These are phyloP conservation scores for Prunus mume DNA, from an alignment of 306 rosid genomes.

Conservation along the genomic window DNA sequence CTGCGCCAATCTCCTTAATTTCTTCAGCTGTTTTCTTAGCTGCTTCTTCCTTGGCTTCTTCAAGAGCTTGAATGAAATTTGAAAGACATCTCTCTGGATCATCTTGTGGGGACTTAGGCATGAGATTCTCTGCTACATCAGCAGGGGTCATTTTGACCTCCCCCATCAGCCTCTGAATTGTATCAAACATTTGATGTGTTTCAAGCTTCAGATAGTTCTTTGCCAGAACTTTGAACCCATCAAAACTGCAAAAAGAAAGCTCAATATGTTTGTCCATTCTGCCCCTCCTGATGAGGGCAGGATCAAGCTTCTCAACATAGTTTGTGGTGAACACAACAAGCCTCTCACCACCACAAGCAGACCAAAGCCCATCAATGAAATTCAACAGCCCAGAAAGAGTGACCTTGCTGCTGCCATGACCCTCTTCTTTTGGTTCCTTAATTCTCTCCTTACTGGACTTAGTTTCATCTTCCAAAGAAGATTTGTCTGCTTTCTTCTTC, in stretches of 20 bases:
- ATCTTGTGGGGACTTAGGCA: constrained; percentile 70
- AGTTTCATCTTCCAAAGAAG: constrained; percentile 41
- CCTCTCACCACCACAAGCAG: constrained; percentile 83
- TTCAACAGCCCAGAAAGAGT: constrained; percentile 90
- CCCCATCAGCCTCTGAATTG: constrained; percentile 17
- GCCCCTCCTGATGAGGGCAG: constrained; percentile 81
- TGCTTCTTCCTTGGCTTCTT: constrained; percentile 35
- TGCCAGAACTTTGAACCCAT: constrained; percentile 70
- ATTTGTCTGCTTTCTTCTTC: constrained; percentile 56
- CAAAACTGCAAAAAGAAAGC: constrained; percentile 70
- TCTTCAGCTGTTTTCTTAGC: constrained; percentile 30
- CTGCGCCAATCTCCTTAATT: constrained; percentile 23
- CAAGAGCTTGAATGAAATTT: constrained; percentile 55
- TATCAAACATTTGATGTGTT: constrained; percentile 52
- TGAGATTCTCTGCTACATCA: constrained; percentile 81
- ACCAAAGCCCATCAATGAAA: constrained; percentile 88
- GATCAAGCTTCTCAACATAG: constrained; percentile 84
- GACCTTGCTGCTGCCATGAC: constrained; percentile 50
- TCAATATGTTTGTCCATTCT: constrained; percentile 86
- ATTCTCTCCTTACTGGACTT: constrained; percentile 29
- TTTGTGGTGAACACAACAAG: constrained; percentile 77
- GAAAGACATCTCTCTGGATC: constrained; percentile 58
- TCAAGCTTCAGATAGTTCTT: constrained; percentile 63
- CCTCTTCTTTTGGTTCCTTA: constrained; percentile 61
- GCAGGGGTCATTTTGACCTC: constrained; percentile 25